Percentiles rank a stretch among this genome's conserved stretches.
Evolutionary conservation across 2,329 filamentous ascomycete species (phyloP).

Genomic region (Chaetomiaceae sp.): DNA sequence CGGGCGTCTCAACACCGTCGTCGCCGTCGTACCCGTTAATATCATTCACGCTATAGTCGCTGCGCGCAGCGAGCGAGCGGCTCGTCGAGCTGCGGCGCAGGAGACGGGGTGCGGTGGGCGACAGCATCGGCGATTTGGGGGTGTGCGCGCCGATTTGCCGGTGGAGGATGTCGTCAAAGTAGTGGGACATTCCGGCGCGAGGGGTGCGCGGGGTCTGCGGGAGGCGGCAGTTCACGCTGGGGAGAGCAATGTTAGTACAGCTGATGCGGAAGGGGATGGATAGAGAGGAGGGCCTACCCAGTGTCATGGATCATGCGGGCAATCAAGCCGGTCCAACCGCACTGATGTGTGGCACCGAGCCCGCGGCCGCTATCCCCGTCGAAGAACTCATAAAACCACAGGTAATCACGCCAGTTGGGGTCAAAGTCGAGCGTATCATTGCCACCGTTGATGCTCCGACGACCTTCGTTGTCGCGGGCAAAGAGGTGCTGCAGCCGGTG

Average conservation of each 20-base stretch:
- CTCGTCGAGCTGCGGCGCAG: slow-evolving; percentile 76
- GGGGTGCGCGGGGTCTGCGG: slow-evolving; percentile 91
- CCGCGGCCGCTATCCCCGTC: slow-evolving; percentile 88
- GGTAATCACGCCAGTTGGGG: slow-evolving; percentile 83
- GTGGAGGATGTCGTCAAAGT: slow-evolving; percentile 87
- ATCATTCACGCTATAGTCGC: slow-evolving; percentile 62
- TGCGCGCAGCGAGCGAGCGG: slow-evolving; percentile 77
- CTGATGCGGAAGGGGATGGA: neutral
- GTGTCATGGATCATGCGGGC: slow-evolving; percentile 98
- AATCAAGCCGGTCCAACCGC: slow-evolving; percentile 92
- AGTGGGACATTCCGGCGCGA: slow-evolving; percentile 77
- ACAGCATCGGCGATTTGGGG: slow-evolving; percentile 35
- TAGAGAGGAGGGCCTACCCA: slow-evolving; percentile 58
- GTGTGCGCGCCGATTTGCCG: slow-evolving; percentile 46
- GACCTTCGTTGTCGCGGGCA: slow-evolving; percentile 75
- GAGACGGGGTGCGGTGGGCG: slow-evolving; percentile 32
- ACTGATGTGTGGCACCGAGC: slow-evolving; percentile 88
- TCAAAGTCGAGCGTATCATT: slow-evolving; percentile 87
- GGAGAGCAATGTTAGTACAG: slow-evolving; percentile 37
- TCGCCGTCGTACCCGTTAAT: slow-evolving; percentile 38
- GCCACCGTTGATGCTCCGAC: slow-evolving; percentile 81
- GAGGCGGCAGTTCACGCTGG: slow-evolving; percentile 78
- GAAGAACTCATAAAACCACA: slow-evolving; percentile 98
- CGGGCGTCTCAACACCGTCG: neutral
- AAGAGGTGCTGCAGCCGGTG: slow-evolving; percentile 92